Base-by-base conservation (phyloP, 2,329 filamentous ascomycete genomes). In the Hortaea sp. region DNA sequence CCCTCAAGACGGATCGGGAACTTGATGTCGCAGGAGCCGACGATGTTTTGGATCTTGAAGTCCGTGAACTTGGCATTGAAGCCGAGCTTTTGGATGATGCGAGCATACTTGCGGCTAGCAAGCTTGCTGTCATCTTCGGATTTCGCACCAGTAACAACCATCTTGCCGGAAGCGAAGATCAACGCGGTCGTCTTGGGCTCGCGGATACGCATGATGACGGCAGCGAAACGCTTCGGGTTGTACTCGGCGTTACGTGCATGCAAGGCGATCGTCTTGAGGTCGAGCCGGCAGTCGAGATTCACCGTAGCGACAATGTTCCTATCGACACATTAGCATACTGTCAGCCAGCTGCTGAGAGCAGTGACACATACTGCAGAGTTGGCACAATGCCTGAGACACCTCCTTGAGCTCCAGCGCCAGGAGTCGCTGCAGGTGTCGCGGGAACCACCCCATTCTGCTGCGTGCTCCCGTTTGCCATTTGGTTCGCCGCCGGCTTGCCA, bases 11-110 rank as follows among this genome's bases (percentile, higher is more conserved):
- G 88, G 59, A 98, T 95, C 45, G 92, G 92, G 73, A 98, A 98
- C 77, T 95, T 95, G 77, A 98, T 95, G 66, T 98, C 92, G 69
- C 90, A 97, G 50, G 88, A 95, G 54, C 92, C 92, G 56, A 98
- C 92, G 55, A 98, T 97, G 71, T 98, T 98, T 75, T 95, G 89
- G 63, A 98, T 98, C 79, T 97, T 98, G 75, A 98, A 98, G 69
- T 98, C 92, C 57, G 89, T 95, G 70, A 98, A 97, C 79, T 95
- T 95, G 62, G 92, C 90, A 43, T 95, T 95, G 78, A 98, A 98
- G 53, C 92, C 92, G 50, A 98, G 86, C 75, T 98, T 98, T 77
- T 98, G 92, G 61, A 98, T 97, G 69, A 98, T 97, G 63, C 92
- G 89, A 44, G 92, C 92, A 65, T 97, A 97, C 72, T 98, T 98